Conservation (phyloP, 352 stramenopile genomes). For the Phytophthora ohioensis region DNA sequence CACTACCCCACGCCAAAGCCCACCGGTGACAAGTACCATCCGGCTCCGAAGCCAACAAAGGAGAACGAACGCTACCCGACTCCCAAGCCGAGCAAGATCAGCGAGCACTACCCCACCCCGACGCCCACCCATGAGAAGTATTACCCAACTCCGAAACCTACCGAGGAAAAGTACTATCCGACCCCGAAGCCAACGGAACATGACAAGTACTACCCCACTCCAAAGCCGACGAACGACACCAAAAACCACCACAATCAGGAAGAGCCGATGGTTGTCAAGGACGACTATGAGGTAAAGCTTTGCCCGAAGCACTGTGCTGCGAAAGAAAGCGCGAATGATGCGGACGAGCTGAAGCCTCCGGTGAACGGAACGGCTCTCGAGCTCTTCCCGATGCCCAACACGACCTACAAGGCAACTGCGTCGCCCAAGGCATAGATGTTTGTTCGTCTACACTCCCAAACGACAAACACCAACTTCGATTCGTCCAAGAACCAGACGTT, state of each 20-base stretch:
- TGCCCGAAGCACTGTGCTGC: neutral
- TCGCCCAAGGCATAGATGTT: conserved; percentile 2
- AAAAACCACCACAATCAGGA: conserved; percentile 17
- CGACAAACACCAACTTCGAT: neutral
- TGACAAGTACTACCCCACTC: neutral
- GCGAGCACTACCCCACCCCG: conserved; percentile 17
- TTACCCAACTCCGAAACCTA: conserved; percentile 1
- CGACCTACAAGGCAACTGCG: conserved; percentile 36
- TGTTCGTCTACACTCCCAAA: neutral
- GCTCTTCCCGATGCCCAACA: conserved; percentile 34
- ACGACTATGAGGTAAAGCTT: neutral
- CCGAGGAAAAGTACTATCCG: conserved; percentile 10
- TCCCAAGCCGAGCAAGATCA: neutral
- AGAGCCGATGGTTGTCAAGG: conserved; percentile 7
- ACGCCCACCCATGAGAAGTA: conserved; percentile 25
- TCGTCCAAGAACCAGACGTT: neutral
- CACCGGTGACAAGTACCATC: conserved; percentile 11
- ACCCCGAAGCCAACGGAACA: neutral
- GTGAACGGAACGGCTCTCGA: conserved; percentile 26
- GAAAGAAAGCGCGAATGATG: conserved; percentile 21
- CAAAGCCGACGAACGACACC: conserved; percentile 7
- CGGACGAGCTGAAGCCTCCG: conserved; percentile 19
- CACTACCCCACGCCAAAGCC: conserved; percentile 1
- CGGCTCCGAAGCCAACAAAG: neutral
- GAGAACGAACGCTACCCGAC: neutral